Conservation (phyloP, 441 rosid genomes). For the Capsella rubella region DNA sequence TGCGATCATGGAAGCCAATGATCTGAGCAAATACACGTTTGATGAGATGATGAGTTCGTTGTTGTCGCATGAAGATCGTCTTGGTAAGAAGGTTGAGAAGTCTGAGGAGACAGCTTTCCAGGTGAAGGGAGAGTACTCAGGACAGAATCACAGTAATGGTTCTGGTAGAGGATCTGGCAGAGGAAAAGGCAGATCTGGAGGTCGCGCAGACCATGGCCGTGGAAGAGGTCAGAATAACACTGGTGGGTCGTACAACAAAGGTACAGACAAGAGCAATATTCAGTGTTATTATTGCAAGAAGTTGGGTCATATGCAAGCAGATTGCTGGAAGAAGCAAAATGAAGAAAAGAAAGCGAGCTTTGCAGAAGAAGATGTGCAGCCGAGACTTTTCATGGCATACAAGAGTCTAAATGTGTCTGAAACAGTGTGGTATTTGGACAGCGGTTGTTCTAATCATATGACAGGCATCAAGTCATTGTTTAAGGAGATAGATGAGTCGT, state of each 20-base stretch:
- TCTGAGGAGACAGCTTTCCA: not conserved
- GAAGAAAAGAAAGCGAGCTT: not conserved
- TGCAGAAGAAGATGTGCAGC: not conserved
- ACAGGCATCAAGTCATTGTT: not conserved
- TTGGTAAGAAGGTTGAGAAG: not conserved
- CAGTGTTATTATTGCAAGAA: not conserved
- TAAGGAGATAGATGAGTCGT: not conserved
- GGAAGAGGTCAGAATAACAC: not conserved
- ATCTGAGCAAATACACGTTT: conserved; percentile 1
- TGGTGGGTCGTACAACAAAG: not conserved
- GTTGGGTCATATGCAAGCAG: not conserved
- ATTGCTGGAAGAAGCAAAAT: not conserved
- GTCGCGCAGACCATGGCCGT: not conserved
- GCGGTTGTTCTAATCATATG: not conserved
- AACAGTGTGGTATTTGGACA: not conserved
- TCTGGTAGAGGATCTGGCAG: not conserved
- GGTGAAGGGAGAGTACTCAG: not conserved
- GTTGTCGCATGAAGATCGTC: not conserved
- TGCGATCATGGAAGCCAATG: conserved; percentile 1
- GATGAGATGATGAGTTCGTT: conserved; percentile 1
- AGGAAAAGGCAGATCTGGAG: not conserved
- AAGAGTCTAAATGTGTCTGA: not conserved
- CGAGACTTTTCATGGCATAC: not conserved
- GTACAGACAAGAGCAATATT: not conserved
- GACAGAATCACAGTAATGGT: not conserved